Evolutionary conservation across 1,139 yeast species (phyloP), one percentile per base, ranked within the genome.

Genomic region (Trichomonascaceae sp.): DNA sequence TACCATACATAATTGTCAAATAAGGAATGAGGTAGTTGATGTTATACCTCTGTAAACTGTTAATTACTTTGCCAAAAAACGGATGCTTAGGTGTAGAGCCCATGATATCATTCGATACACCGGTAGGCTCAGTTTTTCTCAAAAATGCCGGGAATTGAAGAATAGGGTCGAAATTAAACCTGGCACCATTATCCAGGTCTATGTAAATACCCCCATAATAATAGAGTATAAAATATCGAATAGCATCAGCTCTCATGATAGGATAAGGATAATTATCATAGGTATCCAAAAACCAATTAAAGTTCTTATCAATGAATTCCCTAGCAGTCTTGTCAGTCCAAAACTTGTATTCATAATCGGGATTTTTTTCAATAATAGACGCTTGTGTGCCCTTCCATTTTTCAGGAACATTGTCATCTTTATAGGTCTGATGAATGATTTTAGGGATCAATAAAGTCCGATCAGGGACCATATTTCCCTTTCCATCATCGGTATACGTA

Each of bases 401-500:
- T 49, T 82, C 88, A 1, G 97, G 98, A 27, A 90, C 80, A 24
- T 82, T 79, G 19, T 74, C 79, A 27, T 87, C 85, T 69, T 88
- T 90, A 72, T 90, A 90, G 15, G 97, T 90, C 70, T 90, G 98
- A 68, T 90, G 98, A 55, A 90, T 89, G 67, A 90, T 89, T 66
- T 86, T 87, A 43, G 98, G 98, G 50, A 90, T 87, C 49, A 84
- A 43, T 19, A 51, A 50, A 13, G 36, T 17, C 15, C 65, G 53
- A 46, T 60, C 62, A 10, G 66, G 65, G 18, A 51, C 41, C 38
- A 44, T 43, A 5, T 45, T 43, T 24, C 53, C 57, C 6, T 52
- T 52, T n/a, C 43, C 48, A 19, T 54, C 58, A 50, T 55, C 47
- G n/a, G 50, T 57, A 52, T 60, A 61, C 8, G 32, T 52, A 53